Conservation (phyloP, 805 yeast species). For the Candida arabinofermentans region DNA sequence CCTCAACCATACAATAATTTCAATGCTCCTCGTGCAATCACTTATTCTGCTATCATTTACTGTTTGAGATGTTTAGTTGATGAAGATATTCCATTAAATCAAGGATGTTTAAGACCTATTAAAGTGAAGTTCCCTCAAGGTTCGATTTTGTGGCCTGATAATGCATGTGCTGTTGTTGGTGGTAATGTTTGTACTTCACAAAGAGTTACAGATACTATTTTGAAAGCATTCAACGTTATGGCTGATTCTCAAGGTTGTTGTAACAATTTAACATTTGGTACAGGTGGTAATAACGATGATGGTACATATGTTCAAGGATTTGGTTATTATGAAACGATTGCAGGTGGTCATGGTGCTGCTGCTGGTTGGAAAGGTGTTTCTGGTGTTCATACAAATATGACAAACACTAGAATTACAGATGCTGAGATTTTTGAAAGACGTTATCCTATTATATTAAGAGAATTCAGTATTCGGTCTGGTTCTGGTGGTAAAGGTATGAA, state of each 20-base stretch:
- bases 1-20: slow-evolving; percentile 85
- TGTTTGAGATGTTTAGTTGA: slow-evolving; percentile 81
- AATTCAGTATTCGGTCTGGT: slow-evolving; percentile 62
- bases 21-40: slow-evolving; percentile 90
- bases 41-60: slow-evolving; percentile 84
- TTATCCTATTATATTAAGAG: slow-evolving; percentile 75
- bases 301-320: slow-evolving; percentile 59
- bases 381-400: slow-evolving; percentile 93
- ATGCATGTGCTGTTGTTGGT: slow-evolving; percentile 89
- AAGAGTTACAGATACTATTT: slow-evolving; percentile 82
- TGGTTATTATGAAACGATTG: slow-evolving; percentile 92
- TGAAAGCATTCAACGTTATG: slow-evolving; percentile 81
- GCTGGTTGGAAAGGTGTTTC: slow-evolving; percentile 80
- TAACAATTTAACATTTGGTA: slow-evolving; percentile 90
- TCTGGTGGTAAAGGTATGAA: slow-evolving; percentile 80
- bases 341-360: slow-evolving; percentile 93
- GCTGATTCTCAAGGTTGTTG: slow-evolving; percentile 97
- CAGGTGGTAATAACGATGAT: slow-evolving; percentile 54
- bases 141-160: slow-evolving; percentile 67
- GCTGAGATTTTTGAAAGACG: slow-evolving; percentile 85
- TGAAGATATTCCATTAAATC: slow-evolving; percentile 87
- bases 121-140: slow-evolving; percentile 59
- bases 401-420: slow-evolving; percentile 90
- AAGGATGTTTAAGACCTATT: slow-evolving; percentile 85
- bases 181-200: slow-evolving; percentile 96